Percentiles rank a stretch among this genome's conserved stretches.
Evolutionary conservation across 1,284 basidiomycete species (phyloP).

Genomic region (Cutaneotrichosporon curvatum): DNA sequence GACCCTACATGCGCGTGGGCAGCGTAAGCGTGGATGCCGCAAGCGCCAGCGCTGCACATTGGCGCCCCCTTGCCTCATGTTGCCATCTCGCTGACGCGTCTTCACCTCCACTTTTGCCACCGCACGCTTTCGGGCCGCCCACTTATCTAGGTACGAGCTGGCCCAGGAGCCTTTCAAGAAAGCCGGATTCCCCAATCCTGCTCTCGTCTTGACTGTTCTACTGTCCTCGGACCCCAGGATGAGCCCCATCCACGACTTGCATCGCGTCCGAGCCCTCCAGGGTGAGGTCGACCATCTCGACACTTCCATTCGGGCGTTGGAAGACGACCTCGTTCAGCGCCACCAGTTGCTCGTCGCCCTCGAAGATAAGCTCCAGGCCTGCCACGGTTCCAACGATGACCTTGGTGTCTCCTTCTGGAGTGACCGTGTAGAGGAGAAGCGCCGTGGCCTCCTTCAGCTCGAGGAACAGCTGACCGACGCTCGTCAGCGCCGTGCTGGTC

Average conservation of each 20-base stretch:
- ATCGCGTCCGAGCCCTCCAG: slow-evolving; percentile 32
- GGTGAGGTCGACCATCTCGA: slow-evolving; percentile 22
- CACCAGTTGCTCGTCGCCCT: slow-evolving; percentile 31
- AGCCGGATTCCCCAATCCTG: slow-evolving; percentile 30
- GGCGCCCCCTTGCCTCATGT: neutral
- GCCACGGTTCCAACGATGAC: slow-evolving; percentile 22
- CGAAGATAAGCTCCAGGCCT: slow-evolving; percentile 28
- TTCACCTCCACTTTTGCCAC: slow-evolving; percentile 1
- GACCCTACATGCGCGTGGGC: neutral
- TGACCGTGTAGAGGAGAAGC: slow-evolving; percentile 35
- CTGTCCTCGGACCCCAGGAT: slow-evolving; percentile 42
- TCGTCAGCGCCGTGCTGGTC: slow-evolving; percentile 16
- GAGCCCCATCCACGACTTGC: slow-evolving; percentile 34
- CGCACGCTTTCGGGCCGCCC: slow-evolving; percentile 3
- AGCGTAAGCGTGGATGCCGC: slow-evolving; percentile 1
- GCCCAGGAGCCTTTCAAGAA: slow-evolving; percentile 35
- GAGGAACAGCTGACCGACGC: slow-evolving; percentile 17
- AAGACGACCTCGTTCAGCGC: slow-evolving; percentile 28
- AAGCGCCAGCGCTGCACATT: neutral
- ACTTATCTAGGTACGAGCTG: slow-evolving; percentile 35
- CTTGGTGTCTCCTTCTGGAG: slow-evolving; percentile 34
- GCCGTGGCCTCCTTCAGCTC: slow-evolving; percentile 20
- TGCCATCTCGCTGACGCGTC: slow-evolving; percentile 10
- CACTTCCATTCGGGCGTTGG: slow-evolving; percentile 20
- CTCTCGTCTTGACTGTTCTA: slow-evolving; percentile 42